Base-by-base conservation (phyloP, 1,139 yeast species). In the Pichia sp. region DNA sequence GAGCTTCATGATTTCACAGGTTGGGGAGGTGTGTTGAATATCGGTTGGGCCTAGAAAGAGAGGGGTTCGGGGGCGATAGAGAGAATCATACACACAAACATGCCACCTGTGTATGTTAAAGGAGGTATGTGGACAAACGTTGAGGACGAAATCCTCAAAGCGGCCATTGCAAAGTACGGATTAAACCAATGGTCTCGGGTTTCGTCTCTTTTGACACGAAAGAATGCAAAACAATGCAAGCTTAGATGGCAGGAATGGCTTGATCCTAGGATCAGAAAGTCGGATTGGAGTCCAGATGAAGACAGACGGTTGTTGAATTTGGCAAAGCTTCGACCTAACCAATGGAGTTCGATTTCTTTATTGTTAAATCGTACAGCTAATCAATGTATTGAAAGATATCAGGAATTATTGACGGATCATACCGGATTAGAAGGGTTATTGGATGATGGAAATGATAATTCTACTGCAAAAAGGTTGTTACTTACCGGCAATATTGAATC, bases 131-230 rank as follows among this genome's bases (percentile, higher is more conserved):
- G 97, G 97, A 80, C 94, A 3, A 81, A 85, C 56, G 78, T 84
- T 8, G 97, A 89, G 56, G 97, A 89, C 62, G 91, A 86, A 59
- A 83, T 89, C 36, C 67, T 91, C 38, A 80, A 82, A 52, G 95
- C 96, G 0, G 96, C 96, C 1, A 84, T 91, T 3, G 77, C 93
- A 36, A 91, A 91, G 58, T 91, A 91, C 60, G 98, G 98, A 0
- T 68, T 88, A 19, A 88, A 85, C 51, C 96, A 91, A 57, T 91
- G 98, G 98, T 77, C 91, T 7, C 75, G 96, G 39, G 93, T 91
- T 5, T 85, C 96, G 3, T 87, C 96, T 0, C 68, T 91, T 41
- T 65, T 91, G 31, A 83, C 88, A 13, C 79, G 83, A 57, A 91
- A 89, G 61, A 80, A 88, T 5, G 95, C 96, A 13, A 80, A 80